Evolutionary conservation across 2,329 filamentous ascomycete genomes (phyloP), one percentile per base, ranked within the genome.

Genomic region (Diplodia scrobiculata): DNA sequence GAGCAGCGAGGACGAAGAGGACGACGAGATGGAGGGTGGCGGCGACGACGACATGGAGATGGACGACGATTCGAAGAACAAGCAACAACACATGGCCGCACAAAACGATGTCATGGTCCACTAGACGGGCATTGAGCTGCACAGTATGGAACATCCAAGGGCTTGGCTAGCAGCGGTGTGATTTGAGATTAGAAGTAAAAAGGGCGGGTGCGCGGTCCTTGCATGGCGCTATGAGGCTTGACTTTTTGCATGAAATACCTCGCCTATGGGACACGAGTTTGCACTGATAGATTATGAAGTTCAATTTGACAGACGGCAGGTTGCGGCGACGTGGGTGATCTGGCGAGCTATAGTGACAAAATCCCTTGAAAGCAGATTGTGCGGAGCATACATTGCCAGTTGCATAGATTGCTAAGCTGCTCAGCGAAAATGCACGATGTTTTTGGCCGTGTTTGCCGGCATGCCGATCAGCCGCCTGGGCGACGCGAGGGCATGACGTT

Each of bases 1-100:
- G 77, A 91, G 87, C 71, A 87, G 87, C 70, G 87, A 91, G 19
- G 87, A 88, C 63, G 87, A 89, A 67, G 88, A 89, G 14, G 84
- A 88, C 41, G 87, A 89, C 53, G 85, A 86, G 67, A 85, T 87
- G 67, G 85, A 85, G 64, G 85, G 79, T 6, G 86, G 84, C 47
- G 87, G 85, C 59, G 84, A 84, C 47, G 83, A 84, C 48, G 81
- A 83, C 69, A 83, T 85, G 70, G 84, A 86, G 70, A 85, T 85
- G 83, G 84, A 81, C 27, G 84, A 85, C 50, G 83, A 83, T 66
- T 60, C 74, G 65, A 73, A 66, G 19, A 70, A 71, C 72, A 69
- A 72, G 58, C 48, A 72, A 72, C 48, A 72, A 72, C 69, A 72
- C 67, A 72, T 50, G 70, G 68, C 65, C 68, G 38, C 64, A 48